Evolutionary conservation across 495 filamentous ascomycete species (phyloP).

Genomic region (Neurospora sublineolata): DNA sequence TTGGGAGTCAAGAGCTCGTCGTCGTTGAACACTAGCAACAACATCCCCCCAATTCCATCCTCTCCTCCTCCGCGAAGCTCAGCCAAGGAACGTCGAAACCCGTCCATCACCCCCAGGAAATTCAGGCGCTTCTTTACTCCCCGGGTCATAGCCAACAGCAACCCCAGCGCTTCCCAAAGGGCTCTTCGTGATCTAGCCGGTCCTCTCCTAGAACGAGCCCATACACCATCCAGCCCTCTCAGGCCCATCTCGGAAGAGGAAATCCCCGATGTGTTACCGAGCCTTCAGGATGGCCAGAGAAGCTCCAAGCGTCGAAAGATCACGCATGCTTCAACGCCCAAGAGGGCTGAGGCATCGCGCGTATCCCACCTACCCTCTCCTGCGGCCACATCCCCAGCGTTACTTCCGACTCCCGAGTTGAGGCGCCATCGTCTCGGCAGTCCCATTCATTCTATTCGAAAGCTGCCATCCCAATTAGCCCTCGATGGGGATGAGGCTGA

Average conservation of each 20-base stretch:
- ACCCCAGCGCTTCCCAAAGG: constrained; percentile 44
- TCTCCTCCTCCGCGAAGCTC: constrained; percentile 26
- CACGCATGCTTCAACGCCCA: constrained; percentile 15
- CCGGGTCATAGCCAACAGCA: constrained; percentile 31
- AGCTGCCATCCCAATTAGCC: neutral
- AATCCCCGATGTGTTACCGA: constrained; percentile 15
- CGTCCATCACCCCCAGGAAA: constrained; percentile 57
- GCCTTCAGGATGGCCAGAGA: constrained; percentile 9
- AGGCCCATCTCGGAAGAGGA: constrained; percentile 25
- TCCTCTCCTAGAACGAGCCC: constrained; percentile 47
- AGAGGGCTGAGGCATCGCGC: neutral
- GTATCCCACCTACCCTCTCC: constrained; percentile 16
- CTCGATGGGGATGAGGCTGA: neutral
- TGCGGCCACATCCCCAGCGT: constrained; percentile 14
- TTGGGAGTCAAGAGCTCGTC: constrained; percentile 15
- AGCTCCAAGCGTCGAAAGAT: constrained; percentile 30
- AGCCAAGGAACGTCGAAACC: constrained; percentile 35
- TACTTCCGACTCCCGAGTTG: constrained; percentile 15
- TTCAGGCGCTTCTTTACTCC: constrained; percentile 83
- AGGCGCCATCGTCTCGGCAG: constrained; percentile 20
- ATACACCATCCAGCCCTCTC: constrained; percentile 36
- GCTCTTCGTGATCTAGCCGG: constrained; percentile 61
- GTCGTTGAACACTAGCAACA: constrained; percentile 6
- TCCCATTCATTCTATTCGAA: constrained; percentile 23
- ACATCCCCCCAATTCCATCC: constrained; percentile 12